Percentiles rank a stretch among this genome's conserved stretches.
Evolutionary conservation across 495 filamentous ascomycete species (phyloP).

Genomic region (Daldinia concentrica): DNA sequence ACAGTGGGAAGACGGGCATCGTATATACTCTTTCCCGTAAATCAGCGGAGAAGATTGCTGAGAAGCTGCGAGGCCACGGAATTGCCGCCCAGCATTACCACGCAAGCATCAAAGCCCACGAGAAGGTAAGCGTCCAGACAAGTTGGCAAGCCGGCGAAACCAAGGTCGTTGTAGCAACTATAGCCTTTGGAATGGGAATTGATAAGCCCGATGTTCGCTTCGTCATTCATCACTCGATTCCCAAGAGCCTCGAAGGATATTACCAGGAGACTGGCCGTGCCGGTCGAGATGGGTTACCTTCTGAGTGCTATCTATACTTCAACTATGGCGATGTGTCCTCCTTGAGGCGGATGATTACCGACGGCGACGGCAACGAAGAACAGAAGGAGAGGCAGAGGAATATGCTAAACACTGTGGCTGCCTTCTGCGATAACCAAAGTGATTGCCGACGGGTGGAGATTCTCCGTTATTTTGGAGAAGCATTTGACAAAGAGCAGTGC

Average conservation of each 20-base stretch:
- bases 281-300: slow-evolving; percentile 86
- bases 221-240: slow-evolving; percentile 90
- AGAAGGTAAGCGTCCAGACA: slow-evolving; percentile 74
- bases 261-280: slow-evolving; percentile 97
- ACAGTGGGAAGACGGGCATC: slow-evolving; percentile 82
- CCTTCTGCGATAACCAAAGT: slow-evolving; percentile 86
- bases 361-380: slow-evolving; percentile 74
- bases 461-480: slow-evolving; percentile 90
- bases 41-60: slow-evolving; percentile 80
- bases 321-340: slow-evolving; percentile 72
- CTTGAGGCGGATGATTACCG: slow-evolving; percentile 78
- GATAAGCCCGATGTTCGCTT: slow-evolving; percentile 96
- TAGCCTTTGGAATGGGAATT: slow-evolving; percentile 99
- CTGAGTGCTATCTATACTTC: slow-evolving; percentile 91
- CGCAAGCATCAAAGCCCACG: slow-evolving; percentile 71
- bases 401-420: slow-evolving; percentile 84
- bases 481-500: slow-evolving; percentile 76
- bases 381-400: slow-evolving; percentile 83
- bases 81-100: slow-evolving; percentile 89
- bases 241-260: slow-evolving; percentile 97
- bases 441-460: slow-evolving; percentile 90
- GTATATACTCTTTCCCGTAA: slow-evolving; percentile 91
- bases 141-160: slow-evolving; percentile 81
- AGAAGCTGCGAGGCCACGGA: slow-evolving; percentile 65
- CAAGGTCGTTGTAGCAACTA: slow-evolving; percentile 97